Percentiles rank a stretch among this genome's conserved stretches.
phyloP scores from a whole-genome alignment of 441 rosid genomes.

The Euphorbia schlechtendalii region DNA sequence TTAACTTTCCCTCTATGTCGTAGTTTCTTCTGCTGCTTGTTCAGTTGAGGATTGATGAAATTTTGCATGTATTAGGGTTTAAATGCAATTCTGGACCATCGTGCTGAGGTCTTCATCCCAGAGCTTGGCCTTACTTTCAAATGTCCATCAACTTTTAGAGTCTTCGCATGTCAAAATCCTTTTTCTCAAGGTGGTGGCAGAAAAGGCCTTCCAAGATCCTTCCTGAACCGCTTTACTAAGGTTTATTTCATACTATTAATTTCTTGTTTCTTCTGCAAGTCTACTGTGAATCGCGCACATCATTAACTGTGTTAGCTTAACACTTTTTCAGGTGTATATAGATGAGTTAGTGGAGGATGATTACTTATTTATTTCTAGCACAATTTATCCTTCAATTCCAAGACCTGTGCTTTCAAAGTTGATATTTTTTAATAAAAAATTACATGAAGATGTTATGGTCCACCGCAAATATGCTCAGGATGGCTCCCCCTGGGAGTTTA shows the following conservation, averaged over 20 bases:
- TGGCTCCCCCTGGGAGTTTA: conserved; percentile 99
- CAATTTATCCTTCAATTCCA: conserved; percentile 76
- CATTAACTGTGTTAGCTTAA: conserved; percentile 1
- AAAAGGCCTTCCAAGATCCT: conserved; percentile 98
- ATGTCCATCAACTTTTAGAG: conserved; percentile 81
- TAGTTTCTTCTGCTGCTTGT: conserved; percentile 9
- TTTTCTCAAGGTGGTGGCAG: conserved; percentile 98
- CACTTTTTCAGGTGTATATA: conserved; percentile 68
- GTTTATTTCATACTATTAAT: conserved; percentile 28
- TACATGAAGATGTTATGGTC: conserved; percentile 82
- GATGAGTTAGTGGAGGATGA: conserved; percentile 92
- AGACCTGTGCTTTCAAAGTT: conserved; percentile 62
- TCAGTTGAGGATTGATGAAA: conserved; percentile 11
- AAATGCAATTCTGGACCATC: conserved; percentile 97
- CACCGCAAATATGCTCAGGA: conserved; percentile 69
- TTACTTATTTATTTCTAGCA: conserved; percentile 72
- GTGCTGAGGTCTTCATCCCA: conserved; percentile 95
- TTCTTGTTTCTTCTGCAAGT: conserved; percentile 10
- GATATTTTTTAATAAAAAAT: conserved; percentile 65
- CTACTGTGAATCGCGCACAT: conserved; percentile 1
- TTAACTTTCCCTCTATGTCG: conserved; percentile 7
- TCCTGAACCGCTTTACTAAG: conserved; percentile 93
- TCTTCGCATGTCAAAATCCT: conserved; percentile 99
- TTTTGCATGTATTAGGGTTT: conserved; percentile 54
- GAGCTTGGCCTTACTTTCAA: conserved; percentile 77